phyloP scores from a whole-genome alignment of 495 filamentous ascomycete genomes.

The Extremus antarcticus region DNA sequence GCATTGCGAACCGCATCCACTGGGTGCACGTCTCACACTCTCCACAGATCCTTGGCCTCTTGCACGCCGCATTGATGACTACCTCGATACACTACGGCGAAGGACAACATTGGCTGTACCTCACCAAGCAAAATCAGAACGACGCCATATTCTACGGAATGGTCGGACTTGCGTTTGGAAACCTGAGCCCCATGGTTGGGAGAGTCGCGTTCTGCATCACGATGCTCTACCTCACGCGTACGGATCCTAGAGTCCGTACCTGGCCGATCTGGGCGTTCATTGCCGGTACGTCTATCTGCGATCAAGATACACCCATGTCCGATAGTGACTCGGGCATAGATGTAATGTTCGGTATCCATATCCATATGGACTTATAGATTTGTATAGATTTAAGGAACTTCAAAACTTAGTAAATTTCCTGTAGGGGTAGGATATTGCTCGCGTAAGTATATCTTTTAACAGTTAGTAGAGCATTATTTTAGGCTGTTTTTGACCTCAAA shows the following conservation, averaged over 20 bases:
- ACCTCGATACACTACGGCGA: constrained; percentile 4
- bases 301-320: constrained; percentile 11
- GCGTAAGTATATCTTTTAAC: no score
- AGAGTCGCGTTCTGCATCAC: constrained; percentile 16
- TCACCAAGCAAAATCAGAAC: not conserved
- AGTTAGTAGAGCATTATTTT: no score
- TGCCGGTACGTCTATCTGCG: not conserved
- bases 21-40: not conserved
- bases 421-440: no score
- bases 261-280: constrained; percentile 17
- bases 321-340: no score
- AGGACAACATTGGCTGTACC: constrained; percentile 13
- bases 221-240: constrained; percentile 12
- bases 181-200: constrained; percentile 13
- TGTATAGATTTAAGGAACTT: no score
- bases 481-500: no score
- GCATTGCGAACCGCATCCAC: no score
- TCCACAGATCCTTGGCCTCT: not conserved
- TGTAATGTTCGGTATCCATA: no score
- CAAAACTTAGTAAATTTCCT: no score
- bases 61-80: constrained; percentile 8
- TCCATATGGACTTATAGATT: no score
- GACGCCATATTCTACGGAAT: constrained; percentile 2
- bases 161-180: constrained; percentile 1
- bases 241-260: constrained; percentile 10